Conservation (phyloP, 805 yeast species). For the Candida endomychidarum region DNA sequence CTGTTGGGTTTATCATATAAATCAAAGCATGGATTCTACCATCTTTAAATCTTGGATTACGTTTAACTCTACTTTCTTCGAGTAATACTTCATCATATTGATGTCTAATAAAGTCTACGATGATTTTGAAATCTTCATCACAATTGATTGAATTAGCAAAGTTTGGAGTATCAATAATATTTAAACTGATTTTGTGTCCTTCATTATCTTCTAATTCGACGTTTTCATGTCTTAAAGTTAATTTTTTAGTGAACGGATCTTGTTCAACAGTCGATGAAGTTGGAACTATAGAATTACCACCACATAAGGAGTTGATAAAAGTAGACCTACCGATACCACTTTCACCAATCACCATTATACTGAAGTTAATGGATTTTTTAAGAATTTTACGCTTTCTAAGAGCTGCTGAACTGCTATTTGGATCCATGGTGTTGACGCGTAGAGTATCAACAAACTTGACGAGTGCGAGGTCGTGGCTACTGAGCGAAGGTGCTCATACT, state of each 20-base stretch:
- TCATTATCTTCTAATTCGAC: slow-evolving; percentile 87
- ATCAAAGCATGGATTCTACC: slow-evolving; percentile 70
- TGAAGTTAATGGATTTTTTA: slow-evolving; percentile 82
- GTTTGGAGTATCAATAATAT: slow-evolving; percentile 80
- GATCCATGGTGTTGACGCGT: slow-evolving; percentile 11
- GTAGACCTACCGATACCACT: slow-evolving; percentile 91
- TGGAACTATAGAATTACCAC: slow-evolving; percentile 74
- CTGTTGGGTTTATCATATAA: slow-evolving; percentile 46
- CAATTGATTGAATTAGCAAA: slow-evolving; percentile 76
- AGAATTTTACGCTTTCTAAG: slow-evolving; percentile 69
- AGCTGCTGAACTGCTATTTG: slow-evolving; percentile 31
- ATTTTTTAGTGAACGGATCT: slow-evolving; percentile 46
- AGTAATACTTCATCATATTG: slow-evolving; percentile 81
- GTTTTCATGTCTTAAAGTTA: slow-evolving; percentile 70
- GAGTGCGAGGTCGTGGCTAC: too few species aligned
- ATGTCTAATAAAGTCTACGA: slow-evolving; percentile 77
- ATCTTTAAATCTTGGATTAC: slow-evolving; percentile 84
- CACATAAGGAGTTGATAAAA: slow-evolving; percentile 86
- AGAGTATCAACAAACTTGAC: too few species aligned
- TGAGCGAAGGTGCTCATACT: too few species aligned
- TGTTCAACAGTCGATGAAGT: slow-evolving; percentile 62
- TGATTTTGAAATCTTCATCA: slow-evolving; percentile 60
- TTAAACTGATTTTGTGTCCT: slow-evolving; percentile 76
- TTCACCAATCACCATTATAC: slow-evolving; percentile 84
- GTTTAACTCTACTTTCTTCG: slow-evolving; percentile 77